Evolutionary conservation across 495 filamentous ascomycete genomes (phyloP), one percentile per base, ranked within the genome.

Genomic region (Letharia lupina): DNA sequence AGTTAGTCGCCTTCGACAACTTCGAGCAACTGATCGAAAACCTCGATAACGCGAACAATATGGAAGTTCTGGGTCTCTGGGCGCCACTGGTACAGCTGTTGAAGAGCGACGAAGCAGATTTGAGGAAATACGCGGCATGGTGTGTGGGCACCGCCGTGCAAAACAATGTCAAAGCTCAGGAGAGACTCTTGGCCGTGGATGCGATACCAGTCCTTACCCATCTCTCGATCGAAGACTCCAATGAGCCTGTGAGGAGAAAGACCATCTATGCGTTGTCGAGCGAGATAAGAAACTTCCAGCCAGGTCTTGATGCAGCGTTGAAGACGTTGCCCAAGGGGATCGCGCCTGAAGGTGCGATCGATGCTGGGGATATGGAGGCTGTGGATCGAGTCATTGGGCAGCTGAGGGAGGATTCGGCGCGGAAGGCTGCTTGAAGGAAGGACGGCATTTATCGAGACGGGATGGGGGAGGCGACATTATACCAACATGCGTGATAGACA

Each of bases 11-110:
- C 41, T 96, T 97, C 75, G 94, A 98, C 82, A 96, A 97, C 79
- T 89, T 98, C 61, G 92, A 97, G 78, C 88, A 95, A 74, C 79
- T 97, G 50, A 86, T 98, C 69, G 94, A 96, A 79, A 82, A 80
- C 48, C 83, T 98, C 67, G 94, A 98, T 79, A 98, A 98, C 77
- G 92, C 94, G 58, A 97, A 96, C 79, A 93, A 96, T 74, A 79
- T 96, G 63, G 87, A 86, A 58, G 82, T 82, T 10, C 78, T 96
- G 20, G 83, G 82, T 10, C 77, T 97, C 59, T 98, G 94, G 94
- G 80, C 83, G 10, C 90, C 90, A 28, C 77, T 98, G 59, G 79
- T 96, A 10, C 70, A 77, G 3, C 81, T 90, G 50, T 80, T 98
- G 23, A 73, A 78, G 56, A 81, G 87, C 66, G 79, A 82, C 40